Percentiles rank a stretch among this genome's conserved stretches.
These are phyloP conservation scores for Aspergillus kassunensis DNA, from an alignment of 495 filamentous ascomycete genomes.

Conservation along the genomic window DNA sequence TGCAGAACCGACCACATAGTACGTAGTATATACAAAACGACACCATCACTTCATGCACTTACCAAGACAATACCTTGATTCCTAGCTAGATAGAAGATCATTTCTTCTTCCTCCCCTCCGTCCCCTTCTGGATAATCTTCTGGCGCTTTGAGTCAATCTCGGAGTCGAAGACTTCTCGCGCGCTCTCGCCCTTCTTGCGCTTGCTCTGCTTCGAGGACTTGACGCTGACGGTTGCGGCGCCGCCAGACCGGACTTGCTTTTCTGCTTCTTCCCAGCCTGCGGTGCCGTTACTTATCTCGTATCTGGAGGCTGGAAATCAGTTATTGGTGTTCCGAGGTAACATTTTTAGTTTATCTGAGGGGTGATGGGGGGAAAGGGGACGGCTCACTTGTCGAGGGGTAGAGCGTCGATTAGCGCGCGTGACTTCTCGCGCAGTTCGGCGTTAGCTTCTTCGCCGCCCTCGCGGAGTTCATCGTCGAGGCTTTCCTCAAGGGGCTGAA, in stretches of 20 bases:
- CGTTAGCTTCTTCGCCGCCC: conserved; percentile 70
- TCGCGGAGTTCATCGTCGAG: conserved; percentile 85
- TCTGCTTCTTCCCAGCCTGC: conserved; percentile 81
- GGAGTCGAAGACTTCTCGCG: conserved; percentile 47
- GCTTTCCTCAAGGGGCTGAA: conserved; percentile 62
- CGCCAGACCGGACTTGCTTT: conserved; percentile 61
- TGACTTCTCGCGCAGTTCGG: conserved; percentile 69
- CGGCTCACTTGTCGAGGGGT: conserved; percentile 77
- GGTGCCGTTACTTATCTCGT: conserved; percentile 69
- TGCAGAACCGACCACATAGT: conserved; percentile 2
- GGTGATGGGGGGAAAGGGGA: neutral
- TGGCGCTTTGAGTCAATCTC: conserved; percentile 47
- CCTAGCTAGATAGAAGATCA: neutral
- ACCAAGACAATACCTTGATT: neutral
- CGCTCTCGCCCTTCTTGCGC: conserved; percentile 71
- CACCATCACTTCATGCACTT: conserved; percentile 9
- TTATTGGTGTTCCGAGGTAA: conserved; percentile 38
- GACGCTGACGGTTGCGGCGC: conserved; percentile 74
- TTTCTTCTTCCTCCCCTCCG: conserved; percentile 41
- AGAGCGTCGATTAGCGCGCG: conserved; percentile 83
- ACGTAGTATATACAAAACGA: conserved; percentile 6
- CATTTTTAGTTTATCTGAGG: neutral
- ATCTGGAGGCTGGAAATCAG: conserved; percentile 54
- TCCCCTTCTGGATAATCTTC: conserved; percentile 51
- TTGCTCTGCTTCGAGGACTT: conserved; percentile 67